Evolutionary conservation across 441 rosid genomes (phyloP), one percentile per base, ranked within the genome.

Genomic region (Raphanus hybrid): DNA sequence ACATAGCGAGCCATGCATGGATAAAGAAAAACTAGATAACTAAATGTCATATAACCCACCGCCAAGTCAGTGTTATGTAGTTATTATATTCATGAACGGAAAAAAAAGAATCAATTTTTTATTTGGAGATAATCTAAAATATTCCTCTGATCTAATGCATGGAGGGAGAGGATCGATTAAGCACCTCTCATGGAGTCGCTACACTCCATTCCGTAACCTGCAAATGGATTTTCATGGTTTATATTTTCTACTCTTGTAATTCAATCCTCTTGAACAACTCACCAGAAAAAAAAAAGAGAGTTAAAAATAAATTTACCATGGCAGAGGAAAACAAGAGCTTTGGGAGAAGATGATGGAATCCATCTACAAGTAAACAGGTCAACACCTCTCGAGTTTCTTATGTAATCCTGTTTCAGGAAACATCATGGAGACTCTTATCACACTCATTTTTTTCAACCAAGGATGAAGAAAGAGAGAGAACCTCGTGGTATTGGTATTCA

Each of bases 131-230:
- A 41, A 41, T 41, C 12, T 41, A 41, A 43, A 43, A 1, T 43
- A 43, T 43, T 43, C n/a, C 52, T 3, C 11, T 48, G 65, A 37
- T 39, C 10, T 41, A 59, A 59, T 39, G 74, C 65, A 70, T 32
- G 75, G 27, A 4, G 16, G 12, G 15, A 12, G n/a, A 23, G 23
- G 20, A 58, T 6, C 2, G 6, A 14, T n/a, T 26, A 27, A 20
- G 9, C 6, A 93, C 98, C 98, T 90, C 78, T 88, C 98, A 93
- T 92, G 93, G 84, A 93, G 67, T 81, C 82, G 69, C 97, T 86
- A 90, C 98, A 92, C 75, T 93, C 97, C 97, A 92, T 86, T 75
- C 97, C 98, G 76, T 93, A 93, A 9, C 98, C 97, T 93, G 93
- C 37, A 39, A 4, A 20, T 23, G 5, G 8, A 39, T n/a, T 35